A percentile compares a stretch with the other conserved stretches of the same genome.
Conservation (phyloP, 2,329 filamentous ascomycete genomes). For the Epichloe elymi region DNA sequence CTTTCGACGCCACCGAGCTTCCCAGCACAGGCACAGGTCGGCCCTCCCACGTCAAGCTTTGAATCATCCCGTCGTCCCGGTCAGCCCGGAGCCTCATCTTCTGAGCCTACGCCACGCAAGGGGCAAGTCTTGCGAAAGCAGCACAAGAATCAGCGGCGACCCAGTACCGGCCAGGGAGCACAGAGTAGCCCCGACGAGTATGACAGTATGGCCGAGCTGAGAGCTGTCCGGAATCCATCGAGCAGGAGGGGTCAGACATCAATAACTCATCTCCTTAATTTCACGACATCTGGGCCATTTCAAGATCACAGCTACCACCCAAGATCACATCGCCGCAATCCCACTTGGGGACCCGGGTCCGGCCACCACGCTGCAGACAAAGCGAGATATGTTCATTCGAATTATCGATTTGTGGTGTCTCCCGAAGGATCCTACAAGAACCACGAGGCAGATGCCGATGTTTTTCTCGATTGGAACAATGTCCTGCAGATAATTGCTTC, state of each 20-base stretch:
- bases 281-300: slow-evolving; percentile 63
- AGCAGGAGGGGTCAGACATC: slow-evolving; percentile 84
- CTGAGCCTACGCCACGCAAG: slow-evolving; percentile 48
- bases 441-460: slow-evolving; percentile 75
- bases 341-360: slow-evolving; percentile 74
- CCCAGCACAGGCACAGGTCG: slow-evolving; percentile 25
- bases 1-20: slow-evolving; percentile 31
- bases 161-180: slow-evolving; percentile 31
- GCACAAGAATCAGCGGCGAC: slow-evolving; percentile 69
- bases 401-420: slow-evolving; percentile 92
- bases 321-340: slow-evolving; percentile 53
- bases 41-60: slow-evolving; percentile 32
- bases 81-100: slow-evolving; percentile 19
- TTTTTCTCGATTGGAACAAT: slow-evolving; percentile 79
- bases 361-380: slow-evolving; percentile 88
- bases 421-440: slow-evolving; percentile 66
- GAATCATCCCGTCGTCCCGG: slow-evolving; percentile 37
- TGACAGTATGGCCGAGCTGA: slow-evolving; percentile 74
- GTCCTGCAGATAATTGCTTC: slow-evolving; percentile 89
- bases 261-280: slow-evolving; percentile 94
- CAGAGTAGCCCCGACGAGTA: slow-evolving; percentile 50
- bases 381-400: slow-evolving; percentile 80
- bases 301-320: slow-evolving; percentile 40
- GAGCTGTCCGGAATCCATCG: slow-evolving; percentile 42
- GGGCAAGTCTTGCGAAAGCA: slow-evolving; percentile 66